Evolutionary conservation across 2,329 filamentous ascomycete species (phyloP).

Genomic region (Polytolypa hystricis): DNA sequence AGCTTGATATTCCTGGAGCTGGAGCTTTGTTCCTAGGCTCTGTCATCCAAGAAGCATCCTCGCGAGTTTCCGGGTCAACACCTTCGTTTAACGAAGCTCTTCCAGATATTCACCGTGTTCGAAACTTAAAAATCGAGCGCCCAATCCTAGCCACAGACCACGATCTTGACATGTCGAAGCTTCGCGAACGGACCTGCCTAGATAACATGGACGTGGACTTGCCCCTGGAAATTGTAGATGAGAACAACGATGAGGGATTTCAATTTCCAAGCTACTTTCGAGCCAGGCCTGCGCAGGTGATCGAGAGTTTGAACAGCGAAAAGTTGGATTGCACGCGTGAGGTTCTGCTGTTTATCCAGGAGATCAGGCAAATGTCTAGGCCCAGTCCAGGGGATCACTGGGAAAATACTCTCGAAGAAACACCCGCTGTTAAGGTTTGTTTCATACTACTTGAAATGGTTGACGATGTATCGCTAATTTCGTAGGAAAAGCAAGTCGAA

Average conservation of each 20-base stretch:
- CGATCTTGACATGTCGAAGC: slow-evolving; percentile 33
- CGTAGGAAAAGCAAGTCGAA: slow-evolving; percentile 19
- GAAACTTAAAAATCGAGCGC: slow-evolving; percentile 30
- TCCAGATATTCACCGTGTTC: slow-evolving; percentile 13
- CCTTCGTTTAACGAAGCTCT: neutral
- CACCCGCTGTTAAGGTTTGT: slow-evolving; percentile 6
- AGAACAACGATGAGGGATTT: slow-evolving; percentile 34
- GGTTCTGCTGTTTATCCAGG: slow-evolving; percentile 18
- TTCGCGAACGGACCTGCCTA: slow-evolving; percentile 20
- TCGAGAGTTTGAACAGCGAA: slow-evolving; percentile 12
- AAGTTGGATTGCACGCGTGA: slow-evolving; percentile 18
- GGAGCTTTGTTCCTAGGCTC: slow-evolving; percentile 22
- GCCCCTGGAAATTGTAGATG: slow-evolving; percentile 23
- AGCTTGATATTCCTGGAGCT: slow-evolving; percentile 23
- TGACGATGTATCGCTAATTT: too few relatives aligned
- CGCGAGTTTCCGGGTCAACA: too few relatives aligned
- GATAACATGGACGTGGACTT: slow-evolving; percentile 22
- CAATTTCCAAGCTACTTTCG: slow-evolving; percentile 29
- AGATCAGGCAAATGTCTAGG: slow-evolving; percentile 17
- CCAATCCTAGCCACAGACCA: slow-evolving; percentile 38
- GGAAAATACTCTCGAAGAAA: too few relatives aligned
- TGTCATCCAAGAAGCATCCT: slow-evolving; percentile 17
- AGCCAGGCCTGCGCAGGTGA: slow-evolving; percentile 17
- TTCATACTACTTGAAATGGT: too few relatives aligned
- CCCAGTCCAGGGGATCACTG: slow-evolving; percentile 15